Percentiles rank a stretch among this genome's conserved stretches.
These are phyloP conservation scores for Brassica incana DNA, from an alignment of 345 rosid genomes.

Conservation along the genomic window DNA sequence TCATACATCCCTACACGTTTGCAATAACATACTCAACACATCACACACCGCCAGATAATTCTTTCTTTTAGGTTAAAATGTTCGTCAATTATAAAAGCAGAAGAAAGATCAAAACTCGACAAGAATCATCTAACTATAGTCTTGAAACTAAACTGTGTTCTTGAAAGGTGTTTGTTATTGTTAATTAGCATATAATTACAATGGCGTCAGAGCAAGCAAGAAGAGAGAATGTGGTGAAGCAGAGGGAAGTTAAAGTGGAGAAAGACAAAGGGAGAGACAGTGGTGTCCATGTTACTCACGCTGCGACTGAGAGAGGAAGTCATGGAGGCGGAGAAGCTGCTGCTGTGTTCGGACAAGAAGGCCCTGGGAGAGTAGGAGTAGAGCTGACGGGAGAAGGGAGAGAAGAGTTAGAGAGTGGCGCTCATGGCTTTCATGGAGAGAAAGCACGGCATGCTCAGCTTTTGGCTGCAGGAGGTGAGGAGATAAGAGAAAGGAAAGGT, in stretches of 20 bases:
- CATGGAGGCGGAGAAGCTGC: conserved; percentile 20
- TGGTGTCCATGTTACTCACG: conserved; percentile 10
- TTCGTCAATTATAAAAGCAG: conserved; percentile 24
- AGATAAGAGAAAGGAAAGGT: conserved; percentile 22
- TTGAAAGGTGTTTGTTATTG: not conserved
- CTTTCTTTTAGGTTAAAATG: not conserved
- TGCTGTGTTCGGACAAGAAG: conserved; percentile 14
- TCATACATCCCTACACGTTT: conserved; percentile 32
- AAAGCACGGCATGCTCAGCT: conserved; percentile 20
- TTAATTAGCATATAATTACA: not conserved
- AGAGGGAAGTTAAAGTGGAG: conserved; percentile 50
- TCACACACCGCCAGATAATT: conserved; percentile 32
- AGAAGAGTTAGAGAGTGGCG: conserved; percentile 6
- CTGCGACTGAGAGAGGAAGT: not conserved
- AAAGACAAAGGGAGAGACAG: conserved; percentile 17
- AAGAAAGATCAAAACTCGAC: not conserved
- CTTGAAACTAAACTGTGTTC: not conserved
- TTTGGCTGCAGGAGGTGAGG: conserved; percentile 24
- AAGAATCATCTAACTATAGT: conserved; percentile 13
- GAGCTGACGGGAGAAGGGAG: conserved; percentile 13
- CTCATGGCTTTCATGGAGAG: conserved; percentile 10
- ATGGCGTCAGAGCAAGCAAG: conserved; percentile 72
- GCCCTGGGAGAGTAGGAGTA: conserved; percentile 12
- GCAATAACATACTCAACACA: conserved; percentile 32
- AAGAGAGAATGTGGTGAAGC: conserved; percentile 47